Conservation (phyloP, 305 asterid species). For the Galium porrigens region DNA sequence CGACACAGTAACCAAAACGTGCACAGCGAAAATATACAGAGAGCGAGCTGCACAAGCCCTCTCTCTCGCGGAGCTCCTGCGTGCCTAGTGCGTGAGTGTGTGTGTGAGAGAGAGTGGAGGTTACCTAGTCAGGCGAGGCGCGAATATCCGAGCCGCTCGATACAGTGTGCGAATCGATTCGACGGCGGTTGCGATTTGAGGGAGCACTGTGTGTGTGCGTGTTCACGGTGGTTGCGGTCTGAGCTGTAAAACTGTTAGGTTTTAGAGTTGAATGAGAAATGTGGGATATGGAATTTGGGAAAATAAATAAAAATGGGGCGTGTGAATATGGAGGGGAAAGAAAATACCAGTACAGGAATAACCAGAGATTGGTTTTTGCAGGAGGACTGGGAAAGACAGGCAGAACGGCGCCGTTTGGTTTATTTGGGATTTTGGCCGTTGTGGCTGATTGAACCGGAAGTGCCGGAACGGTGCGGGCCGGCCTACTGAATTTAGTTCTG, state of each 20-base stretch:
- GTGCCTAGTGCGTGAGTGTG: not conserved
- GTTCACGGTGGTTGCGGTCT: not conserved
- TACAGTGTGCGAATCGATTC: not conserved
- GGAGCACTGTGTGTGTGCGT: not conserved
- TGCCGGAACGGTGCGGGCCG: not conserved
- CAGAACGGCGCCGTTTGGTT: slow-evolving; percentile 4
- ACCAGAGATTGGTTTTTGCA: slow-evolving; percentile 9
- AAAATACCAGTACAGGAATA: slow-evolving; percentile 4
- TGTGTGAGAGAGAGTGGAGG: slow-evolving; percentile 1
- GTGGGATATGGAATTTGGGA: not conserved
- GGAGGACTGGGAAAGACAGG: slow-evolving; percentile 13
- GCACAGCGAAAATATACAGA: not conserved
- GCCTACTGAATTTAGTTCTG: not conserved
- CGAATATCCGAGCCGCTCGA: not conserved
- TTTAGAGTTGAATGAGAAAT: not conserved
- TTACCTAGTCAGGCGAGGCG: slow-evolving; percentile 8
- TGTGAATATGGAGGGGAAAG: not conserved
- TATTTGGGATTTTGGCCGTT: not conserved
- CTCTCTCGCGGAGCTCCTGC: not conserved
- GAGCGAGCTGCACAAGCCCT: not conserved
- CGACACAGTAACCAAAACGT: not conserved
- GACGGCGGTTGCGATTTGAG: not conserved
- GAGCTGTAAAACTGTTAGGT: not conserved
- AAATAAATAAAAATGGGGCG: slow-evolving; percentile 1
- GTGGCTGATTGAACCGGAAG: not conserved